These are phyloP conservation scores for Jacaranda mimosifolia DNA, from an alignment of 257 asterid genomes.

Conservation along the genomic window DNA sequence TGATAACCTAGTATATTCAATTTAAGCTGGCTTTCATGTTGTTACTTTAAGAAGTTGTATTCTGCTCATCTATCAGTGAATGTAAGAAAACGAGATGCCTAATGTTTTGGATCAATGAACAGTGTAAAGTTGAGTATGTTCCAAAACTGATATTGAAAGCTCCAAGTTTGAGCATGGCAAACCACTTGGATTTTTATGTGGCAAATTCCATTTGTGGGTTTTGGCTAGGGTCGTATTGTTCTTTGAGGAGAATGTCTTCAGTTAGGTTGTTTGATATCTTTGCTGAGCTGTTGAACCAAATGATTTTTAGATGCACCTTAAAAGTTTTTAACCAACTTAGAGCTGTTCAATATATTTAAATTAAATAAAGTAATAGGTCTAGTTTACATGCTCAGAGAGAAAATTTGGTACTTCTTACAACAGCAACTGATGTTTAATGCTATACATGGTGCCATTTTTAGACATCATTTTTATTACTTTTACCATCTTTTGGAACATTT, in stretches of 20 bases:
- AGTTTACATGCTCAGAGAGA: constrained; percentile 3
- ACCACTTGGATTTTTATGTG: background rate
- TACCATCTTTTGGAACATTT: background rate
- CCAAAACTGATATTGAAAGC: background rate
- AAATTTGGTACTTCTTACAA: constrained; percentile 1
- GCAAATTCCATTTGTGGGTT: background rate
- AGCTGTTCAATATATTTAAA: background rate
- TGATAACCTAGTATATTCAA: background rate
- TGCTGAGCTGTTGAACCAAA: constrained; percentile 1
- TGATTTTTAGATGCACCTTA: background rate
- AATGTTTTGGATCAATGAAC: background rate
- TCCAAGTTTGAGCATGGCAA: background rate
- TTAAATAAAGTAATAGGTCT: background rate
- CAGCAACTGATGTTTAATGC: background rate
- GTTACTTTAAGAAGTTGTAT: background rate
- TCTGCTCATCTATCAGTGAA: background rate
- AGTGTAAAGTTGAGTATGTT: background rate
- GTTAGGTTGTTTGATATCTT: background rate
- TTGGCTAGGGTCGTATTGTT: background rate
- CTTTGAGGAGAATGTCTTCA: background rate
- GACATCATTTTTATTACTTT: background rate
- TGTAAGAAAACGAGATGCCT: constrained; percentile 1
- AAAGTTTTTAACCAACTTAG: background rate
- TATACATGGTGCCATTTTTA: constrained; percentile 18
- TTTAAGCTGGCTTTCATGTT: background rate